Base-by-base conservation (phyloP, 139 green algal genomes). In the Coccomyxa sp. region DNA sequence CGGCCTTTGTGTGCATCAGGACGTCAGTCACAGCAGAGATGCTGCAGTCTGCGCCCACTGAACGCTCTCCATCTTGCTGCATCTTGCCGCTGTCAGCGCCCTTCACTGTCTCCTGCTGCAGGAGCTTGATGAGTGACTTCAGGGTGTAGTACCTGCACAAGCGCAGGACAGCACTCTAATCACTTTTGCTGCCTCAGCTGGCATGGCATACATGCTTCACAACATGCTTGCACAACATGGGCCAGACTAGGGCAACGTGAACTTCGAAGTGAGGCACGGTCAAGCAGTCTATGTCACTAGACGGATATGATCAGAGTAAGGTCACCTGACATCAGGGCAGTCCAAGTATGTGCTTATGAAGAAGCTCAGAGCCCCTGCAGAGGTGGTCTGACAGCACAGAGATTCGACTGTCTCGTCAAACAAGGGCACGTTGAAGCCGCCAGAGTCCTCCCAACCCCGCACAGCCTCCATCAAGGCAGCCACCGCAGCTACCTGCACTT, bases 401-500 rank as follows among this genome's bases (percentile, higher is more conserved):
- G 55, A 75, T 14, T 55, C 27, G 68, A 92, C 39, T n/a, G 89
- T 40, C 29, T 75, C 58, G 2, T 37, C 34, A 78, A 83, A 95
- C 36, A 94, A 79, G 7, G 54, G 10, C 35, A 80, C 79, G 0
- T 79, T 33, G 73, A 93, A 92, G 5, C 44, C 58, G 35, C 84
- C 86, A 1, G 78, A 40, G 31, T 27, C 29, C 71, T 91, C 83
- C 22, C 5, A 64, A 38, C 71, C 81, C 6, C 86, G 68, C 70
- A 91, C 86, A 12, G 83, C 78, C 77, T 93, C 90, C 90, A 95
- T 91, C 36, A 93, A 27, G 10, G 85, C 82, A 38, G 81, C 36
- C 29, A 89, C 40, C 8, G 88, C 85, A 6, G 82, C 74, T 39
- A 88, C 77, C 89, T 91, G 39, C 31, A 68, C 33, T 73, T 40